Evolutionary conservation across 1,284 basidiomycete species (phyloP).

Genomic region (Marasmius fiardii): DNA sequence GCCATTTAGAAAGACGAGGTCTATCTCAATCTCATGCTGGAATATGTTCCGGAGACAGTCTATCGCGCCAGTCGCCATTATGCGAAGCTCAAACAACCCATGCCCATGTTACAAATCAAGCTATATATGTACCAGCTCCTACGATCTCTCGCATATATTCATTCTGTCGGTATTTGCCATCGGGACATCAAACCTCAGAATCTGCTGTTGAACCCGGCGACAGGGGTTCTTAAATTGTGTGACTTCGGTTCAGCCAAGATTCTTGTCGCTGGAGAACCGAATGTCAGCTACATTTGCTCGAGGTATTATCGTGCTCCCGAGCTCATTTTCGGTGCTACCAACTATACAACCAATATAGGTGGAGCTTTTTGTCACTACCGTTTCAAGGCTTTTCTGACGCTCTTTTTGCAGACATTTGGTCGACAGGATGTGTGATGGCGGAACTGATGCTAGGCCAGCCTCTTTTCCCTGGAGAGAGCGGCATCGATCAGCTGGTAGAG

Average conservation of each 20-base stretch:
- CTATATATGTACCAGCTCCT: conserved; percentile 97
- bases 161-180: conserved; percentile 96
- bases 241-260: conserved; percentile 99
- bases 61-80: conserved; percentile 99
- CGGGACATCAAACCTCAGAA: conserved; percentile 99
- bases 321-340: conserved; percentile 99
- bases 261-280: conserved; percentile 95
- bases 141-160: conserved; percentile 96
- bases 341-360: conserved; percentile 99
- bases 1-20: conserved; percentile 93
- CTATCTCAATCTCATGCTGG: conserved; percentile 98
- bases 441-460: conserved; percentile 99
- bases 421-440: conserved; percentile 99
- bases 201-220: conserved; percentile 92
- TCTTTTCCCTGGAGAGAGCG: conserved; percentile 98
- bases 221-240: conserved; percentile 96
- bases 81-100: conserved; percentile 99
- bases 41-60: conserved; percentile 99
- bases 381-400: conserved; percentile 5
- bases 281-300: conserved; percentile 99
- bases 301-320: conserved; percentile 99
- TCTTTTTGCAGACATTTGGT: conserved; percentile 85
- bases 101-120: conserved; percentile 99
- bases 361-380: conserved; percentile 28
- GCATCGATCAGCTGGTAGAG: conserved; percentile 99